Evolutionary conservation across 2,329 filamentous ascomycete species (phyloP).

Genomic region (Diplocarpon rosae): DNA sequence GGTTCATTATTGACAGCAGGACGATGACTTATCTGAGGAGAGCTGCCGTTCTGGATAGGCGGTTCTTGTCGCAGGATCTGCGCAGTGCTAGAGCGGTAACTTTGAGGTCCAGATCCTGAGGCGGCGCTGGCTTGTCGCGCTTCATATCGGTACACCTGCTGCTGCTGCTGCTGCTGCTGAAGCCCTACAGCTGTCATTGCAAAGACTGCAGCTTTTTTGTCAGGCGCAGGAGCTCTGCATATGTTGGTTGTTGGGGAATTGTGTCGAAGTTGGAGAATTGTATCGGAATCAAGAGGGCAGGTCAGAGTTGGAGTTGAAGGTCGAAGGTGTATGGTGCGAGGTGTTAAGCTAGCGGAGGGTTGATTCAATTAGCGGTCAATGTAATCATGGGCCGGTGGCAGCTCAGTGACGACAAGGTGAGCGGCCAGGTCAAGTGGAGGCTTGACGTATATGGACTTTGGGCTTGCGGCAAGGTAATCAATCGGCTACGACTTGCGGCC

Average conservation of each 20-base stretch:
- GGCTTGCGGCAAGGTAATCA: too few species aligned
- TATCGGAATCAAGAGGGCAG: neutral
- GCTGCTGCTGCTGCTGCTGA: slow-evolving; percentile 24
- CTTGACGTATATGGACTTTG: neutral
- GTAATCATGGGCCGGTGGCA: neutral
- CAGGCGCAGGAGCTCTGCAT: slow-evolving; percentile 16
- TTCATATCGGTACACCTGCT: slow-evolving; percentile 10
- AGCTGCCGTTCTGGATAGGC: slow-evolving; percentile 17
- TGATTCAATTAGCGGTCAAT: neutral
- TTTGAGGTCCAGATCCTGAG: slow-evolving; percentile 22
- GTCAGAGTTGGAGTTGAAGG: neutral
- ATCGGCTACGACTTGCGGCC: too few species aligned
- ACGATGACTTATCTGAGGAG: slow-evolving; percentile 13
- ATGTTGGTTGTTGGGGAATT: neutral
- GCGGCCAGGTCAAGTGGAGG: slow-evolving; percentile 1
- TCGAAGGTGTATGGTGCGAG: too few species aligned
- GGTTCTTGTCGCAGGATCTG: slow-evolving; percentile 16
- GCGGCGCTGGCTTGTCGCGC: slow-evolving; percentile 23
- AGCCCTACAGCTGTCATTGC: slow-evolving; percentile 28
- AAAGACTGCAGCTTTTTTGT: slow-evolving; percentile 16
- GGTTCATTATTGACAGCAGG: slow-evolving; percentile 21
- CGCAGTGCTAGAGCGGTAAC: slow-evolving; percentile 14
- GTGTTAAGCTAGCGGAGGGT: too few species aligned
- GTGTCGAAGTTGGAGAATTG: neutral
- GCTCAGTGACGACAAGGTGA: slow-evolving; percentile 1